Evolutionary conservation across 345 rosid species (phyloP).

Genomic region (Combretum micranthum): DNA sequence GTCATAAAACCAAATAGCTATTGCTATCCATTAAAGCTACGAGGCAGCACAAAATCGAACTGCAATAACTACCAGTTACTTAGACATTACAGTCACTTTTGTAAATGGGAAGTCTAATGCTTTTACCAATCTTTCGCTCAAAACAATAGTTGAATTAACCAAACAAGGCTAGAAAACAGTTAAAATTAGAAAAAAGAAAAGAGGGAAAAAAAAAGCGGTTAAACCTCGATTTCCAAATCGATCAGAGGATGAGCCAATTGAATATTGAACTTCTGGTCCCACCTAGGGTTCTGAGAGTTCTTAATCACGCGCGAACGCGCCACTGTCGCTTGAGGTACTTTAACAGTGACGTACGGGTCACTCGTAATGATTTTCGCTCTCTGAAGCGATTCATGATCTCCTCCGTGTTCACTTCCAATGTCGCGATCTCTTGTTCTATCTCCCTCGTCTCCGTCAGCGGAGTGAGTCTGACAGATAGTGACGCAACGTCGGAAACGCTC

Average conservation of each 20-base stretch:
- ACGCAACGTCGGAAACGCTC: constrained; percentile 44
- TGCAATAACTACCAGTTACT: too few relatives aligned
- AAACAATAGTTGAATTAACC: too few relatives aligned
- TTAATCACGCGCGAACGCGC: constrained; percentile 78
- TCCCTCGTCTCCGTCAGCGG: not conserved
- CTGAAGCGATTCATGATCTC: constrained; percentile 14
- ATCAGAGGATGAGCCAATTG: constrained; percentile 62
- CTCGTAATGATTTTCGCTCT: constrained; percentile 56
- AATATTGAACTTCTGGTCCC: constrained; percentile 65
- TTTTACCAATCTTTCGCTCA: too few relatives aligned
- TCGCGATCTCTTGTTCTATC: not conserved
- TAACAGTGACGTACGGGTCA: constrained; percentile 79
- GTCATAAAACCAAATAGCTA: too few relatives aligned
- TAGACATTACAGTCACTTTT: too few relatives aligned
- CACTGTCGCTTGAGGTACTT: constrained; percentile 79
- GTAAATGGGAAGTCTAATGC: too few relatives aligned
- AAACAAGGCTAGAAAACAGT: too few relatives aligned
- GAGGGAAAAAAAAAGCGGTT: too few relatives aligned
- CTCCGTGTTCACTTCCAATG: constrained; percentile 2
- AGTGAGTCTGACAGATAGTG: constrained; percentile 31
- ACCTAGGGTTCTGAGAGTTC: constrained; percentile 53
- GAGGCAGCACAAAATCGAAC: too few relatives aligned
- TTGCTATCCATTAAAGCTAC: too few relatives aligned
- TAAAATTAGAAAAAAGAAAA: too few relatives aligned
- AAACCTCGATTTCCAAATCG: constrained; percentile 31